These are phyloP conservation scores for Vitellaria paradoxa DNA, from an alignment of 179 eudicot species.

Conservation along the genomic window DNA sequence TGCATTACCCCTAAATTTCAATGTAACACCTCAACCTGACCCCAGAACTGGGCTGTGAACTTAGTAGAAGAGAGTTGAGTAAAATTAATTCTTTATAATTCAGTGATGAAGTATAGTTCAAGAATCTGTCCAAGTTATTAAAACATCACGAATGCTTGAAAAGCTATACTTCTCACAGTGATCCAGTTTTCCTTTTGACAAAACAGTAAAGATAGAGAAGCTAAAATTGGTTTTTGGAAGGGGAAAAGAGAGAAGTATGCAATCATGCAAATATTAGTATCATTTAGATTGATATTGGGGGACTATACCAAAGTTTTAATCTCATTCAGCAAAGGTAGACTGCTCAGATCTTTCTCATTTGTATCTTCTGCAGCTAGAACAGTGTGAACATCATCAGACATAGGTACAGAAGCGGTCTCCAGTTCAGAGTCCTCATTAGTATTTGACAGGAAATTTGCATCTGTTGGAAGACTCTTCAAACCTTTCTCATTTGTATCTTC, in stretches of 20 bases:
- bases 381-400: too few species aligned
- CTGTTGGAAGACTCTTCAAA: conserved; percentile 28
- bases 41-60: neutral
- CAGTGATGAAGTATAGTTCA: neutral
- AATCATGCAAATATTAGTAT: neutral
- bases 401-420: conserved; percentile 17
- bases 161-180: neutral
- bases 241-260: neutral
- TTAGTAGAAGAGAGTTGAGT: neutral
- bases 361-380: conserved; percentile 18
- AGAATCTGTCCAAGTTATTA: neutral
- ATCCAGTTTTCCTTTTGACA: neutral
- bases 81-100: neutral
- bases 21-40: neutral
- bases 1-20: neutral
- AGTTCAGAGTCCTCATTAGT: conserved; percentile 22
- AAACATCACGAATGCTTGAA: neutral
- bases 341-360: conserved; percentile 23
- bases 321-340: conserved; percentile 22
- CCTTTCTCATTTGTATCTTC: conserved; percentile 30
- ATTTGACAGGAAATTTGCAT: conserved; percentile 39
- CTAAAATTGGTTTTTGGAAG: too few species aligned
- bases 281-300: neutral
- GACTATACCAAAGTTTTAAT: conserved; percentile 22
- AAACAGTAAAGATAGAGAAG: neutral